Evolutionary conservation across 176 grass and related monocot genomes (phyloP), one percentile per base, ranked within the genome.

Genomic region (Lolium perenne): DNA sequence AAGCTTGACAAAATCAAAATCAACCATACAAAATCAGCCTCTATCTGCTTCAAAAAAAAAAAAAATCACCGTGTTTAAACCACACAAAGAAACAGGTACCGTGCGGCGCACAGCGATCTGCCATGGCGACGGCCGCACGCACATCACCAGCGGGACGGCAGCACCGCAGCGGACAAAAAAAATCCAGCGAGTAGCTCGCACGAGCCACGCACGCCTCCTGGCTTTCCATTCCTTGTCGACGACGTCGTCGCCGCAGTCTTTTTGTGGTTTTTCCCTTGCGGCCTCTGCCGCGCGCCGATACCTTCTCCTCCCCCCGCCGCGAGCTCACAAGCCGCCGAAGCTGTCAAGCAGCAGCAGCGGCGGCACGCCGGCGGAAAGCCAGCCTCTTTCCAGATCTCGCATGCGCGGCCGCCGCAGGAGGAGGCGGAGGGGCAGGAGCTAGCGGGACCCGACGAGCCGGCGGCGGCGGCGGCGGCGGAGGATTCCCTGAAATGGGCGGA

Each of bases 351-450:
- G 25, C n/a, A 41, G 7, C 40, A 41, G 40, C 40, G 4, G 41
- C 41, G 7, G 41, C 58, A 38, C 65, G 10, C 51, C 38, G 48
- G 17, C 51, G 25, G 20, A 80, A 76, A 84, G 74, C 80, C 13
- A 43, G 41, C 41, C 3, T 54, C 51, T 8, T 8, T 49, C 61
- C 43, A 81, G 90, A 91, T 88, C 90, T 88, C 82, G 71, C 82
- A 91, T 88, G 90, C 86, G 82, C 81, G 38, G 89, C 17, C 58
- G 79, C 16, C n/a, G 89, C 40, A 26, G 49, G 17, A 18, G 82
- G 13, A 14, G 77, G 38, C 13, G 23, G 49, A 14, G 74, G 21
- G 15, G 60, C 6, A 1, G 70, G 32, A 49, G 26, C 4, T 67
- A 75, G 80, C 7, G 47, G 0, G 0, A 4, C 2, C 2, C 5